Base-by-base conservation (phyloP, 768 basidiomycete genomes). In the Trametes cubensis region DNA sequence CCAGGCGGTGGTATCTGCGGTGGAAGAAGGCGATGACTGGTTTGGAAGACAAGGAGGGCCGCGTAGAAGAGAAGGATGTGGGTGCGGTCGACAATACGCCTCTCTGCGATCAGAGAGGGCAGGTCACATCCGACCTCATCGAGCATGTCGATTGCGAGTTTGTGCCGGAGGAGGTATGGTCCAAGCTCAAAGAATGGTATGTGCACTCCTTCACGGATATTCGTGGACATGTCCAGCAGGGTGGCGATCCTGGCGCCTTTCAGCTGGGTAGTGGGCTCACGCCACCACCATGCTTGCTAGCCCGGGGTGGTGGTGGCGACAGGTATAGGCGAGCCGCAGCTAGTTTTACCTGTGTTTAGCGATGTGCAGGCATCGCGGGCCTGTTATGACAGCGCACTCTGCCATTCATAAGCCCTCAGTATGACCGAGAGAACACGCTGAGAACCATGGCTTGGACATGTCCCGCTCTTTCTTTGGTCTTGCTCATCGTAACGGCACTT, bases 11-110 rank as follows among this genome's bases (percentile, higher is more conserved):
- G 94, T 90, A 83, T 78, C 82, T 82, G 60, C 83, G 85, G 38
- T 95, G 90, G 88, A 75, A 80, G 63, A 84, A 83, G 67, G 92
- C 90, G 13, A 88, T 88, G 69, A 80, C 83, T 0, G 90, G 89
- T 28, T 75, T 85, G 64, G 70, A 79, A 26, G 88, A 89, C 79
- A 92, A 90, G 75, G 81, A 87, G 68, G 89, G 85, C 18, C 71
- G 75, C 2, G 70, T 90, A 34, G 76, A 80, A 34, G 88, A 90
- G 72, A 73, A 81, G 23, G 81, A 88, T 62, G 72, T 93, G 61
- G 88, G 87, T 25, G 84, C 91, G 30, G 85, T 95, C 53, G 85
- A 94, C 72, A 95, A 95, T 73, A 76, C 85, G 21, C 70, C 75
- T 17, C 79, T 96, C 47, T 72, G 90, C 56, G 60, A 52, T 25